Conservation (phyloP, 805 yeast species). For the Lipomyces spencermartinsiae region DNA sequence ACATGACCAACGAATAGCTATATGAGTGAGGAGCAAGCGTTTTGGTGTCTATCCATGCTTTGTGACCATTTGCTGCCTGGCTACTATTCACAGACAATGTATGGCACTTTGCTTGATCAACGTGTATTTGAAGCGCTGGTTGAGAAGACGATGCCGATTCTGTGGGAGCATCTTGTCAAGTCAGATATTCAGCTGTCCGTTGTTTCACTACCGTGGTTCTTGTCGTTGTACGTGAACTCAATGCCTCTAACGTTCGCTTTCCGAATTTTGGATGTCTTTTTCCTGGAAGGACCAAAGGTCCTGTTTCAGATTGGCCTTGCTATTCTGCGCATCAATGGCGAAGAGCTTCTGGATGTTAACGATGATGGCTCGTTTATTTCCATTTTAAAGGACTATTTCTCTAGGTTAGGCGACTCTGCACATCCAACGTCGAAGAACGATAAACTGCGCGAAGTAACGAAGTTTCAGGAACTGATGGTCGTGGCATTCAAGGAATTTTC, state of each 20-base stretch:
- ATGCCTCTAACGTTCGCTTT: constrained; percentile 96
- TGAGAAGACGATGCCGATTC: constrained; percentile 83
- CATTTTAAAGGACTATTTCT: constrained; percentile 81
- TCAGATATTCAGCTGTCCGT: constrained; percentile 91
- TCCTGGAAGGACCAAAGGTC: constrained; percentile 86
- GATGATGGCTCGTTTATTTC: constrained; percentile 94
- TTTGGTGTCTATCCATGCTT: constrained; percentile 82
- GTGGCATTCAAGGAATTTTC: constrained; percentile 92
- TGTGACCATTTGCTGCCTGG: constrained; percentile 93
- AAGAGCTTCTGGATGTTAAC: constrained; percentile 72
- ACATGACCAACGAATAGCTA: constrained; percentile 52
- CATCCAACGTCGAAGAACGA: constrained; percentile 73
- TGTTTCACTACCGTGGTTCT: constrained; percentile 94
- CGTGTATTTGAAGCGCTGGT: constrained; percentile 90
- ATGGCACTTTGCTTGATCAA: constrained; percentile 93
- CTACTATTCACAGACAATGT: constrained; percentile 95
- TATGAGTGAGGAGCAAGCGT: constrained; percentile 97
- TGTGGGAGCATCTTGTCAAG: constrained; percentile 80
- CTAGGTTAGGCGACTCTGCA: constrained; percentile 71
- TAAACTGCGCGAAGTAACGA: constrained; percentile 70
- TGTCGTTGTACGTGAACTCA: constrained; percentile 84
- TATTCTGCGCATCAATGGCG: constrained; percentile 86
- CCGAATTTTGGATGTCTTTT: constrained; percentile 86
- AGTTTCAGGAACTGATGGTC: constrained; percentile 87
- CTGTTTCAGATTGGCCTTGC: constrained; percentile 94